Percentiles rank a stretch among this genome's conserved stretches.
Evolutionary conservation across 371 early-diverging fungal species (phyloP).

Genomic region (Umbelopsis sp.): DNA sequence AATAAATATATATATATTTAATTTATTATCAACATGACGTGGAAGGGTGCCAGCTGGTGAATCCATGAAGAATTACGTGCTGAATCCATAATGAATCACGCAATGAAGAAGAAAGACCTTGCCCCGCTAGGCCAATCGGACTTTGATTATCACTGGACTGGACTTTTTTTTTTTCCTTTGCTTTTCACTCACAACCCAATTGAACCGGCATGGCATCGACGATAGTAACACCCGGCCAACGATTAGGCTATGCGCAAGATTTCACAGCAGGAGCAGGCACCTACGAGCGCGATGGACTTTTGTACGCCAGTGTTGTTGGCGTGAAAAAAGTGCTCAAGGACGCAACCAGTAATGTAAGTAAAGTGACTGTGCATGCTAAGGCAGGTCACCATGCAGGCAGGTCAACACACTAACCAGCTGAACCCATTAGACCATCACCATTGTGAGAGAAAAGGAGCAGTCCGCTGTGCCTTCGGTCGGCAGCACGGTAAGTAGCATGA

Average conservation of each 20-base stretch:
- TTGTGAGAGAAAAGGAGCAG: constrained; percentile 71
- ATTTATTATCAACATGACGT: too few relatives aligned
- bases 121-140: not conserved
- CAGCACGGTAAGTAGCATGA: constrained; percentile 64
- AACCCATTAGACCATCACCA: constrained; percentile 47
- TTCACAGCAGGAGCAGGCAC: constrained; percentile 77
- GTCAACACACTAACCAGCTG: not conserved
- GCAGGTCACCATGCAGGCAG: too few relatives aligned
- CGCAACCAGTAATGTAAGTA: constrained; percentile 20
- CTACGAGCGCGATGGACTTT: constrained; percentile 74
- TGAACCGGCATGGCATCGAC: not conserved
- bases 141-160: constrained; percentile 13
- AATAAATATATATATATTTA: too few relatives aligned
- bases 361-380: not conserved
- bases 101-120: too few relatives aligned
- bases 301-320: constrained; percentile 86
- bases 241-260: constrained; percentile 77
- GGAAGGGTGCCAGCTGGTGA: too few relatives aligned
- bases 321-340: constrained; percentile 43
- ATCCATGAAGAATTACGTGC: too few relatives aligned
- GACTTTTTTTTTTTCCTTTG: constrained; percentile 19
- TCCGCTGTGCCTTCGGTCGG: constrained; percentile 86
- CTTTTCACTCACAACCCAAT: not conserved
- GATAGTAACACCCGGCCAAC: constrained; percentile 82
- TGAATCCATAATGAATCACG: too few relatives aligned